Percentiles rank a stretch among this genome's conserved stretches.
These are phyloP conservation scores for Papiliotrema flavescens DNA, from an alignment of 1,284 basidiomycete genomes.

Conservation along the genomic window DNA sequence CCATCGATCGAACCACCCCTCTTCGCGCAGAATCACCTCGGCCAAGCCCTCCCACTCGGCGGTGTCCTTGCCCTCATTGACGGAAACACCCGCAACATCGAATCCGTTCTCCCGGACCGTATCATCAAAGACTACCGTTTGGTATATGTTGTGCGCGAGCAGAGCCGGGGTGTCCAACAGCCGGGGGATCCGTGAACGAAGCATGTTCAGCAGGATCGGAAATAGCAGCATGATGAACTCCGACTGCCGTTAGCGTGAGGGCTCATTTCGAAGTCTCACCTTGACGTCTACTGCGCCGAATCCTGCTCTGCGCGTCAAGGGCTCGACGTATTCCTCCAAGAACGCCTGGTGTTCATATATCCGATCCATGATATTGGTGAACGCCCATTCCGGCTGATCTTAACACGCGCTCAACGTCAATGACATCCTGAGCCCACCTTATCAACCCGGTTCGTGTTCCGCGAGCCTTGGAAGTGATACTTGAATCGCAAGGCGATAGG, in stretches of 20 bases:
- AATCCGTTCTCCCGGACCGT: conserved; percentile 74
- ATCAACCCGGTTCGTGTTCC: conserved; percentile 86
- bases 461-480: conserved; percentile 86
- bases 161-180: conserved; percentile 75
- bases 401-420: not conserved
- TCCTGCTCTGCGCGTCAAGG: conserved; percentile 61
- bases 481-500: conserved; percentile 85
- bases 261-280: conserved; percentile 53
- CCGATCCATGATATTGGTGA: conserved; percentile 81
- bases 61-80: conserved; percentile 18
- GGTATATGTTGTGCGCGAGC: conserved; percentile 92
- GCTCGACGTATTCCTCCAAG: conserved; percentile 70
- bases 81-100: conserved; percentile 52
- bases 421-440: conserved; percentile 59
- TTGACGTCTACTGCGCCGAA: conserved; percentile 67
- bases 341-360: conserved; percentile 76
- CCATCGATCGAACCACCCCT: conserved; percentile 89
- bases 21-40: conserved; percentile 72
- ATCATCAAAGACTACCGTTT: conserved; percentile 82
- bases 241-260: conserved; percentile 52
- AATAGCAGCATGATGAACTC: conserved; percentile 73
- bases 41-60: conserved; percentile 69
- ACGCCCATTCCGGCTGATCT: conserved; percentile 89
- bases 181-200: conserved; percentile 68
- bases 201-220: conserved; percentile 66